phyloP scores from a whole-genome alignment of 2,329 filamentous ascomycete species.

The Claviceps sorghi region DNA sequence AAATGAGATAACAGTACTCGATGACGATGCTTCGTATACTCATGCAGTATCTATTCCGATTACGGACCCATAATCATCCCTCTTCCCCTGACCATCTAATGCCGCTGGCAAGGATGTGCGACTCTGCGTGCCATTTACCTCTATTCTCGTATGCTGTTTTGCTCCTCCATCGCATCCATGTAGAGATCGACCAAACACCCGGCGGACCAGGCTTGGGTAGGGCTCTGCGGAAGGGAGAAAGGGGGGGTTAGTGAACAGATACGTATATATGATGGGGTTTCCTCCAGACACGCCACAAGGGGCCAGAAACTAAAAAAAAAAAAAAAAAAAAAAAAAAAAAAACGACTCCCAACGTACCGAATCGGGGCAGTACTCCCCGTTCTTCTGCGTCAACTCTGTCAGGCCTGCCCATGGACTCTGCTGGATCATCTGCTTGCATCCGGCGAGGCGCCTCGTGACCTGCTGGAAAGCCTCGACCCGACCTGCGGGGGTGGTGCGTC shows the following conservation, averaged over 20 bases:
- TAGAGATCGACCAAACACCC: conserved; percentile 91
- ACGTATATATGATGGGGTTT: not conserved
- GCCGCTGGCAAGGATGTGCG: not conserved
- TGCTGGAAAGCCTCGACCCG: conserved; percentile 87
- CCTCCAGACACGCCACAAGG: not conserved
- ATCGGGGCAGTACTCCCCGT: conserved; percentile 69
- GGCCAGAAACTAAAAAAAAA: not conserved
- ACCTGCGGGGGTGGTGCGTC: conserved; percentile 45
- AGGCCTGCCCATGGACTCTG: conserved; percentile 78
- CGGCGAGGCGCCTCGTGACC: conserved; percentile 66
- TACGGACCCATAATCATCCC: not conserved
- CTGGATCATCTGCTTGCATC: conserved; percentile 72
- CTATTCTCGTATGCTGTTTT: not conserved
- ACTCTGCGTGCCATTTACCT: not conserved
- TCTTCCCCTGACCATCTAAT: not conserved
- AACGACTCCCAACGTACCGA: conserved; percentile 44
- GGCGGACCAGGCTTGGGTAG: conserved; percentile 93
- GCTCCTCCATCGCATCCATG: conserved; percentile 63
- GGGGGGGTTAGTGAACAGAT: not conserved
- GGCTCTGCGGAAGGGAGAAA: conserved; percentile 41
- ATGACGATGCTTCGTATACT: not conserved
- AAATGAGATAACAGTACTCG: not conserved
- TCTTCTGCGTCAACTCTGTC: conserved; percentile 84
- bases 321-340: not conserved
- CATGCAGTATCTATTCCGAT: not conserved